These are phyloP conservation scores for Aspergillus quadricinctus DNA, from an alignment of 2,329 filamentous ascomycete genomes.

Conservation along the genomic window DNA sequence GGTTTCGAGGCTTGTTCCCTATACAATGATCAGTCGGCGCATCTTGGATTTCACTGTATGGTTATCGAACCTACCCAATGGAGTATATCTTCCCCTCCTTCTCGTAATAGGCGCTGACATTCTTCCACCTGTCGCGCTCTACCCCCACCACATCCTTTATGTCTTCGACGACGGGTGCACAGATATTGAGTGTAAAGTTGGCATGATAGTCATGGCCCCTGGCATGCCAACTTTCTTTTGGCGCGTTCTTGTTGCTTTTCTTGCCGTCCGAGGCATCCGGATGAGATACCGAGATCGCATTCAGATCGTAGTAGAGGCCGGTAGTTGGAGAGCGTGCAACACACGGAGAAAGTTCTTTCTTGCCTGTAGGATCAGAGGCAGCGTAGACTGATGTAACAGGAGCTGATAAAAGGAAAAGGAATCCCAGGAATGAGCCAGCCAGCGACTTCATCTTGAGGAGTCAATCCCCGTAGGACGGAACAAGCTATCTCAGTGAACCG, in stretches of 20 bases:
- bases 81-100: slow-evolving; percentile 42
- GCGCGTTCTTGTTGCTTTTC: slow-evolving; percentile 34
- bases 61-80: slow-evolving; percentile 37
- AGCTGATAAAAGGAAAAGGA: slow-evolving; percentile 31
- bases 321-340: slow-evolving; percentile 59
- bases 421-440: slow-evolving; percentile 23
- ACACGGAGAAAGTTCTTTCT: slow-evolving; percentile 50
- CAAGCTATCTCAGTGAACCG: not conserved
- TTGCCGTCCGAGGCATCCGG: slow-evolving; percentile 41
- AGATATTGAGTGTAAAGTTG: slow-evolving; percentile 51
- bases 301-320: slow-evolving; percentile 61
- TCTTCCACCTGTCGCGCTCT: slow-evolving; percentile 37
- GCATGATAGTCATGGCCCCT: slow-evolving; percentile 47
- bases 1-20: slow-evolving; percentile 44
- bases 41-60: not conserved
- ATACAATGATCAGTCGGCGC: slow-evolving; percentile 4
- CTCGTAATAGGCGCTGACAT: slow-evolving; percentile 49
- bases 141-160: slow-evolving; percentile 46
- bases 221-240: slow-evolving; percentile 45
- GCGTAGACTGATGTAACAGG: slow-evolving; percentile 26
- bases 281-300: slow-evolving; percentile 50
- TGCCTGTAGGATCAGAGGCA: slow-evolving; percentile 39
- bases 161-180: slow-evolving; percentile 46
- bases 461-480: slow-evolving; percentile 4
- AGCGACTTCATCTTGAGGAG: slow-evolving; percentile 33